These are phyloP conservation scores for Salix udensis DNA, from an alignment of 345 rosid species.

Conservation along the genomic window DNA sequence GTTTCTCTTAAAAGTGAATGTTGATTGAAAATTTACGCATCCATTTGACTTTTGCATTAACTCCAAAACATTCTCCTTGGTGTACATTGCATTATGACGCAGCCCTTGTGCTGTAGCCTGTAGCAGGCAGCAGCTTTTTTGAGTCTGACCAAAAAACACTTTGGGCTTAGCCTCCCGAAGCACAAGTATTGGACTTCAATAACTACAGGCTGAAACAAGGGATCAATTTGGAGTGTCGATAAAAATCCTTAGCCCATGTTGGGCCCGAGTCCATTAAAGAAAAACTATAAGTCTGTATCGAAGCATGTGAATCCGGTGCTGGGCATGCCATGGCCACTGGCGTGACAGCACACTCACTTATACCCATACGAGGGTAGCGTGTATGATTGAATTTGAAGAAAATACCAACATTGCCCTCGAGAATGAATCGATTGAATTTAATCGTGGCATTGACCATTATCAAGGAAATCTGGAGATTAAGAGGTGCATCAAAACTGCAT, in stretches of 20 bases:
- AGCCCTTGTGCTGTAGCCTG: background rate
- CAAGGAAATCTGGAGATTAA: background rate
- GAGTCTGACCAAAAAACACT: background rate
- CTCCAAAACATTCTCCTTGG: background rate
- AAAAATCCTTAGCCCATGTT: no score
- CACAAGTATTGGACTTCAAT: background rate
- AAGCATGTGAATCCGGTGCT: no score
- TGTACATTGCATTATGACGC: background rate
- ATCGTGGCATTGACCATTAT: background rate
- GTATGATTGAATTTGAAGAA: no score
- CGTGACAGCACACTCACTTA: no score
- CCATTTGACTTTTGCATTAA: background rate
- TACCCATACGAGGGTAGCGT: no score
- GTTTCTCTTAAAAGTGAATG: background rate
- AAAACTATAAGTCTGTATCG: no score
- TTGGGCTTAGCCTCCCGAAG: background rate
- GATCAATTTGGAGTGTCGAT: no score
- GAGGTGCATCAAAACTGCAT: background rate
- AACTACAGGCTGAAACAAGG: background rate
- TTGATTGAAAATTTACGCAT: background rate
- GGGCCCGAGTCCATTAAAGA: no score
- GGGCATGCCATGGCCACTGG: no score
- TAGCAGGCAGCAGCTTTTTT: background rate
- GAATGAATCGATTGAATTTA: no score
- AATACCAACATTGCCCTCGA: no score